Conservation (phyloP, 148 eudicot genomes). For the Tetragonia tetragonoides region DNA sequence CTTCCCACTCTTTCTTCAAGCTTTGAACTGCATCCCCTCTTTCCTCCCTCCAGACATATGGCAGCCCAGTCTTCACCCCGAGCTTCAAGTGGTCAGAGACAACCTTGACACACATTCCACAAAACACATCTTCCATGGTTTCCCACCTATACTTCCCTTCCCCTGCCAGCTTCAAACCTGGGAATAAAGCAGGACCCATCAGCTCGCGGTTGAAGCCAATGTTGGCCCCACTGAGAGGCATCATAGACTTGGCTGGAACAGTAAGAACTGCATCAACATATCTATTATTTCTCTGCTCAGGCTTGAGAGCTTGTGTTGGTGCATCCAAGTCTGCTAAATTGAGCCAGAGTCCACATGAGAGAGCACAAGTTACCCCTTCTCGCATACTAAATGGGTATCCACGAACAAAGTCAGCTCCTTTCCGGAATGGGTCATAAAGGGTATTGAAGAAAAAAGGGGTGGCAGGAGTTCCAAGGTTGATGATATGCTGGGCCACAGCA, state of each 20-base stretch:
- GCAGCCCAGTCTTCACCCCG: conserved; percentile 88
- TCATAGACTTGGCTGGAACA: conserved; percentile 59
- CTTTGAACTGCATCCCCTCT: conserved; percentile 74
- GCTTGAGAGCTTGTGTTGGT: conserved; percentile 92
- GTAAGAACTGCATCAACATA: conserved; percentile 94
- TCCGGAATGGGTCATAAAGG: conserved; percentile 77
- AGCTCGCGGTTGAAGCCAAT: conserved; percentile 69
- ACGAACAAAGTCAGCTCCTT: conserved; percentile 91
- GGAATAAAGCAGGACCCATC: conserved; percentile 82
- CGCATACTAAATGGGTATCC: conserved; percentile 94
- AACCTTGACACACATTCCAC: conserved; percentile 79
- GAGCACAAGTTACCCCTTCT: conserved; percentile 70
- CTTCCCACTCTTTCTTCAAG: conserved; percentile 95
- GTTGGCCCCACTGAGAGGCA: conserved; percentile 87
- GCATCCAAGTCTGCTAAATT: conserved; percentile 94
- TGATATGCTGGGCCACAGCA: conserved; percentile 68
- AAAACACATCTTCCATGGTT: conserved; percentile 88
- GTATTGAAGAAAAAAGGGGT: conserved; percentile 96
- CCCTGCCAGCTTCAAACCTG: conserved; percentile 61
- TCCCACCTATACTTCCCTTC: conserved; percentile 98
- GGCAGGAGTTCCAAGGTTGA: conserved; percentile 81
- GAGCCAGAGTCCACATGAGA: conserved; percentile 91
- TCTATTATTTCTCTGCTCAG: conserved; percentile 54
- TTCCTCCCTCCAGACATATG: conserved; percentile 88
- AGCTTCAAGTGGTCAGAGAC: conserved; percentile 69